These are phyloP conservation scores for Helichrysum umbraculigerum DNA, from an alignment of 129 eudicot genomes.

Conservation along the genomic window DNA sequence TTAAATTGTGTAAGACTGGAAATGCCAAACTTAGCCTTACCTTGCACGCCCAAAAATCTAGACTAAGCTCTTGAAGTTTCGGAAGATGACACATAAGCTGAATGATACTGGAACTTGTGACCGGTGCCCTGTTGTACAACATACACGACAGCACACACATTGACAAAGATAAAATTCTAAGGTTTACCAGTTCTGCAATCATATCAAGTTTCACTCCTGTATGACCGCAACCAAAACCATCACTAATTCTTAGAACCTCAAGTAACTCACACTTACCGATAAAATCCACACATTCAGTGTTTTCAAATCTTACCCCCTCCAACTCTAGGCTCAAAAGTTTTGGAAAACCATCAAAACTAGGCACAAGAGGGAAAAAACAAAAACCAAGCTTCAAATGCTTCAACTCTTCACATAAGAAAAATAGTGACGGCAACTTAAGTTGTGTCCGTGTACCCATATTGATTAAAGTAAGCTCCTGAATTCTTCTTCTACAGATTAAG, in stretches of 20 bases:
- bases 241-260: background rate
- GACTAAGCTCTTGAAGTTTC: constrained; percentile 4
- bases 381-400: constrained; percentile 2
- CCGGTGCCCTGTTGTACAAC: background rate
- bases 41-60: background rate
- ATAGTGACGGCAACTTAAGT: constrained; percentile 7
- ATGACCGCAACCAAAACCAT: background rate
- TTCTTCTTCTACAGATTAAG: background rate
- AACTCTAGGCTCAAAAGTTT: background rate
- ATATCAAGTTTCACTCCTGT: background rate
- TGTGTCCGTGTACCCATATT: background rate
- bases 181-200: constrained; percentile 12
- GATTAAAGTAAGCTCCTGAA: background rate
- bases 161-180: background rate
- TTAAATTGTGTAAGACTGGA: background rate
- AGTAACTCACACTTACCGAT: background rate
- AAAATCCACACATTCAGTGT: background rate
- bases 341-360: constrained; percentile 12
- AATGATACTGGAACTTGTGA: background rate
- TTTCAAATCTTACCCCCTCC: background rate
- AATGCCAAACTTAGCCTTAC: background rate
- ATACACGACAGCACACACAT: background rate
- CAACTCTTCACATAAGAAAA: constrained; percentile 5
- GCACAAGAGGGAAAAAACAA: background rate
- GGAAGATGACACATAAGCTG: constrained; percentile 3